phyloP scores from a whole-genome alignment of 805 yeast species.

The Pichia manshurica region DNA sequence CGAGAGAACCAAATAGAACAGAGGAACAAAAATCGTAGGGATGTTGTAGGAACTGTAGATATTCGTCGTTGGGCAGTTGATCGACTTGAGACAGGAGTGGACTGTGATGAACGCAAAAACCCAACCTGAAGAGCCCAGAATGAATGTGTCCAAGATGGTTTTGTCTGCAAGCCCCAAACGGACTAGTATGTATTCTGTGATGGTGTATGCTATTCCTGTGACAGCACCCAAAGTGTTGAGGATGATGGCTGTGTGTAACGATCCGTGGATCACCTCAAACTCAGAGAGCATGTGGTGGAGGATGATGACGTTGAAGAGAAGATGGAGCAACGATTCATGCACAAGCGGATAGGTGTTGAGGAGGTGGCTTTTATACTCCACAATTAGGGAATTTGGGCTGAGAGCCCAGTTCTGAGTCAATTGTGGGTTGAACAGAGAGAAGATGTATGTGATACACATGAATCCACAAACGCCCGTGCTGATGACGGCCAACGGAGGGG shows the following conservation, averaged over 20 bases:
- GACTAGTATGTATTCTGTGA: constrained; percentile 49
- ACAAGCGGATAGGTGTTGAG: constrained; percentile 70
- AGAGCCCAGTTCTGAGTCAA: constrained; percentile 40
- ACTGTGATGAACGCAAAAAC: constrained; percentile 62
- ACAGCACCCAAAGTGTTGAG: constrained; percentile 65
- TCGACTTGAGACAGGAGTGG: constrained; percentile 40
- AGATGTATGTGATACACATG: constrained; percentile 39
- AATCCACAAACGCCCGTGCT: constrained; percentile 33
- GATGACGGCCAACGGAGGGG: constrained; percentile 11
- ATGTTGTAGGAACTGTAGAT: constrained; percentile 35
- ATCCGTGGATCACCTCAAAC: constrained; percentile 72
- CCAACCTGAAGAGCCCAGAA: constrained; percentile 71
- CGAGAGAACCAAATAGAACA: constrained; percentile 43
- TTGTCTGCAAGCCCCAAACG: constrained; percentile 46
- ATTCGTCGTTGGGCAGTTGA: constrained; percentile 15
- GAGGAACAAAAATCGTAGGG: constrained; percentile 59
- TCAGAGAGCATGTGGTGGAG: constrained; percentile 54
- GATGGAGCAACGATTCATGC: constrained; percentile 57
- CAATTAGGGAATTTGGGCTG: constrained; percentile 49
- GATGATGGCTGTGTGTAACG: constrained; percentile 79
- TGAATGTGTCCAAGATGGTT: constrained; percentile 47
- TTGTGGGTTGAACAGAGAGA: constrained; percentile 27
- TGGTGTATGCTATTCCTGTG: constrained; percentile 51
- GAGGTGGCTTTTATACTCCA: constrained; percentile 39
- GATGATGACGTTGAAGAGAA: constrained; percentile 52